These are phyloP conservation scores for Candida incommunis DNA, from an alignment of 805 yeast genomes.

Conservation along the genomic window DNA sequence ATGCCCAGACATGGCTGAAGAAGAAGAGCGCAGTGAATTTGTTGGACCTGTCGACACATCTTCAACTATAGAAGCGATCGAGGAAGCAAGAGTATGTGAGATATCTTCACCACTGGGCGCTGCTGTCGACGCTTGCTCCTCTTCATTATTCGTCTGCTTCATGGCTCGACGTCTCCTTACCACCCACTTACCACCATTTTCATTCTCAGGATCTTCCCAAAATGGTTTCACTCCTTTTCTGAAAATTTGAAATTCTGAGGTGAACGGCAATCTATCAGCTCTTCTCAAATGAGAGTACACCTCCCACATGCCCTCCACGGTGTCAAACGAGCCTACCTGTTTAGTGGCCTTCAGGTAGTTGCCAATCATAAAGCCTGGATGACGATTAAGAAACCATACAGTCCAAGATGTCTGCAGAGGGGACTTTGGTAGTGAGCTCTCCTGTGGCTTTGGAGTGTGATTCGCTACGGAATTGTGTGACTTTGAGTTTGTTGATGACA, in stretches of 20 bases:
- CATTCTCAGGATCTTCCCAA: slow-evolving; percentile 54
- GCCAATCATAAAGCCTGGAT: slow-evolving; percentile 12
- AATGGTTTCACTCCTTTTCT: slow-evolving; percentile 47
- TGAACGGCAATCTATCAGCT: slow-evolving; percentile 13
- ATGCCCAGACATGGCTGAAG: background rate
- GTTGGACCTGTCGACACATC: too few relatives aligned
- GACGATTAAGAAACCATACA: slow-evolving; percentile 18
- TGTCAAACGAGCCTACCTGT: slow-evolving; percentile 72
- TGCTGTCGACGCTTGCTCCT: background rate
- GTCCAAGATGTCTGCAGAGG: slow-evolving; percentile 15
- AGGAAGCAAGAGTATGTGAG: slow-evolving; percentile 2
- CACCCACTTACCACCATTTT: slow-evolving; percentile 51
- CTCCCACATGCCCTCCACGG: slow-evolving; percentile 98
- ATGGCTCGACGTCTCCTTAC: slow-evolving; percentile 31
- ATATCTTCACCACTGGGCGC: background rate
- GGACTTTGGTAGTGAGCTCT: background rate
- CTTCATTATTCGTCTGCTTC: slow-evolving; percentile 7
- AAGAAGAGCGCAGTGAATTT: too few relatives aligned
- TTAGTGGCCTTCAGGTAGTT: slow-evolving; percentile 26
- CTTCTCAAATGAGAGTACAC: slow-evolving; percentile 48
- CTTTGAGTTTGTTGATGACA: too few relatives aligned
- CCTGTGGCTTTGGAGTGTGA: background rate
- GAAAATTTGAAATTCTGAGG: slow-evolving; percentile 41
- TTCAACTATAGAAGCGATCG: background rate
- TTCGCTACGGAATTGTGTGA: slow-evolving; percentile 3